A percentile compares a stretch with the other conserved stretches of the same genome.
Conservation (phyloP, 192 early-diverging fungal genomes). For the Coemansia sp. region DNA sequence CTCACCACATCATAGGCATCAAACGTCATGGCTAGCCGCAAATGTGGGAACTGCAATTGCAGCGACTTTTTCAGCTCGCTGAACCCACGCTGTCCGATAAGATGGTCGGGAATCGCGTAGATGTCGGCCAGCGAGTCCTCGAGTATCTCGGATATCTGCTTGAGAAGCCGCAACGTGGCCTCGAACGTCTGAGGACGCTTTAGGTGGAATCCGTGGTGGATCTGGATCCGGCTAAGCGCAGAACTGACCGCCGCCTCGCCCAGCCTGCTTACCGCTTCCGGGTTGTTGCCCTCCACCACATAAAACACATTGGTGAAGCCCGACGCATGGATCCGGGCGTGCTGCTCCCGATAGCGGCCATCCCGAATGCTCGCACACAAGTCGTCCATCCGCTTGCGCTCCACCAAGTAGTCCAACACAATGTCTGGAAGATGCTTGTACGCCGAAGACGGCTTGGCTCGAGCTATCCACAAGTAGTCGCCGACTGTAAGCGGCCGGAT, state of each 20-base stretch:
- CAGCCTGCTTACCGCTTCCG: conserved; percentile 60
- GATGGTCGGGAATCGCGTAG: conserved; percentile 56
- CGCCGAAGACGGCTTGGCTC: conserved; percentile 26
- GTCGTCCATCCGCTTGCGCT: conserved; percentile 95
- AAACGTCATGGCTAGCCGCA: conserved; percentile 60
- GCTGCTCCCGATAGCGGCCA: conserved; percentile 90
- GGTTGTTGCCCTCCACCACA: conserved; percentile 77
- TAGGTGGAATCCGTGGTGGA: conserved; percentile 79
- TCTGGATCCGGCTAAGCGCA: conserved; percentile 70
- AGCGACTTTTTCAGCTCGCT: conserved; percentile 53
- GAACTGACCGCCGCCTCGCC: conserved; percentile 66
- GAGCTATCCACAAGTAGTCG: conserved; percentile 89
- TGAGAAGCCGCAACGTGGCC: conserved; percentile 79
- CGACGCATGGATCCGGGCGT: conserved; percentile 71
- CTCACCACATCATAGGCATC: conserved; percentile 64
- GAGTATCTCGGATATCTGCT: conserved; percentile 59
- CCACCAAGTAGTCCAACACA: conserved; percentile 80
- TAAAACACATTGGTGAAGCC: conserved; percentile 79
- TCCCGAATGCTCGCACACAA: conserved; percentile 89
- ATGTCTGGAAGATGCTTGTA: conserved; percentile 56
- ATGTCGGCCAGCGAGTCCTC: conserved; percentile 55
- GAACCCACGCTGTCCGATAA: conserved; percentile 54
- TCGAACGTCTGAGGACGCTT: conserved; percentile 73
- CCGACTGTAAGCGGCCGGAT: conserved; percentile 74
- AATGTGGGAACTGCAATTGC: conserved; percentile 23